Base-by-base conservation (phyloP, 2,329 filamentous ascomycete genomes). In the Penicillium crustosum region DNA sequence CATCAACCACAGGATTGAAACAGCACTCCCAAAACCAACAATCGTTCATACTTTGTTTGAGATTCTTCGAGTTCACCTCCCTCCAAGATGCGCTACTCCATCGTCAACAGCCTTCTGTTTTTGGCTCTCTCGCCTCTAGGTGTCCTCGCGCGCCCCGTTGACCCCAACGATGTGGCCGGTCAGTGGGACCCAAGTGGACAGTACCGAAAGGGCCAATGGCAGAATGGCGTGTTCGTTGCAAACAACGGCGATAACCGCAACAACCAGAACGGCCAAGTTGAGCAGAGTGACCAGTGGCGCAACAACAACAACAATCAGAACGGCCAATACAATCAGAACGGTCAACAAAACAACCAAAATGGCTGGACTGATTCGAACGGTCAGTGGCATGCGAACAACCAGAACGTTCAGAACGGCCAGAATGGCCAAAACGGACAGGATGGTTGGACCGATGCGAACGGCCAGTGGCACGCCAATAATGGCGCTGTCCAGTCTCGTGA, bases 101-200 rank as follows among this genome's bases (percentile, higher is more conserved):
- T 65, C 35, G 58, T 61, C 60, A 60, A 59, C 52, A 57, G 60
- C 57, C 61, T 67, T 31, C 51, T 66, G 21, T 41, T 68, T 15
- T 33, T 69, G 60, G 61, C 61, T 13, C 39, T 62, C 42, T 66
- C 63, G n/a, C 63, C 66, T 33, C 52, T 67, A 41, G 51, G 58
- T 17, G 57, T 59, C 33, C 52, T 63, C 47, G 63, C 64, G 17
- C 59, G 63, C 23, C 66, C 66, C 15, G 55, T 68, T 13, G 63
- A 66, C 44, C 64, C 63, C 35, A 66, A 63, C 31, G 58, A 60
- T 19, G 53, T 63, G n/a, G 41, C 59, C 27, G 65, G 59, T 23
- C 57, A 61, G 8, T 66, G 63, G 63, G 63, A 67, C 8, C 63
- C 63, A 3, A 62, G 52, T 51, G 65, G 63, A 17, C 60, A 66